Conservation (phyloP, 345 rosid species). For the Populus tremula region DNA sequence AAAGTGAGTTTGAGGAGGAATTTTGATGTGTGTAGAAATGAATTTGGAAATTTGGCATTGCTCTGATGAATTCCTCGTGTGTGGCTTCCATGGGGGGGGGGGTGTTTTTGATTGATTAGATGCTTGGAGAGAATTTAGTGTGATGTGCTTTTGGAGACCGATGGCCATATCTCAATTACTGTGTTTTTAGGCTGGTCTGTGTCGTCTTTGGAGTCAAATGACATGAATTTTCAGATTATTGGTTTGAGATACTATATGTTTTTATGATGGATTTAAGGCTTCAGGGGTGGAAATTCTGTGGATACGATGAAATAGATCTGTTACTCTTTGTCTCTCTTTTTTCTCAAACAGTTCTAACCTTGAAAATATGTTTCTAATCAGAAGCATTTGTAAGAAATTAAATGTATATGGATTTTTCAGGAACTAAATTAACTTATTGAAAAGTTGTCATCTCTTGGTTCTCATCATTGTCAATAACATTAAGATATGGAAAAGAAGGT, state of each 20-base stretch:
- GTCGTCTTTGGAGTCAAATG: background rate
- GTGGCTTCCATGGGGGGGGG: background rate
- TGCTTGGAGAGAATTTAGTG: background rate
- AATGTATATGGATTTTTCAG: no score
- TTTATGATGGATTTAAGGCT: background rate
- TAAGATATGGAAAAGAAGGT: background rate
- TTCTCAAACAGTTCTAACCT: background rate
- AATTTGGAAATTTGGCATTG: background rate
- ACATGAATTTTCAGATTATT: background rate
- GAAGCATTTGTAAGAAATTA: no score
- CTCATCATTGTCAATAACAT: background rate
- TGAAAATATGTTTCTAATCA: no score
- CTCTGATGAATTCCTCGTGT: background rate
- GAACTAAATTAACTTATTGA: background rate
- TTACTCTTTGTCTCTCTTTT: no score
- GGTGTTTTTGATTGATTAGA: background rate
- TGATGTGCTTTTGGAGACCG: background rate
- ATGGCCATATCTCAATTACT: slow-evolving; percentile 4
- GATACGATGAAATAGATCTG: background rate
- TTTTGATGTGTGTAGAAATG: background rate
- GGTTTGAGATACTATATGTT: background rate
- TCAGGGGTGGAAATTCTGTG: background rate
- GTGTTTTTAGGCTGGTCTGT: background rate
- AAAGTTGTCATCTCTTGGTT: background rate
- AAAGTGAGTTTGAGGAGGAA: background rate